Base-by-base conservation (phyloP, 345 rosid species). In the Brassica rapa region DNA sequence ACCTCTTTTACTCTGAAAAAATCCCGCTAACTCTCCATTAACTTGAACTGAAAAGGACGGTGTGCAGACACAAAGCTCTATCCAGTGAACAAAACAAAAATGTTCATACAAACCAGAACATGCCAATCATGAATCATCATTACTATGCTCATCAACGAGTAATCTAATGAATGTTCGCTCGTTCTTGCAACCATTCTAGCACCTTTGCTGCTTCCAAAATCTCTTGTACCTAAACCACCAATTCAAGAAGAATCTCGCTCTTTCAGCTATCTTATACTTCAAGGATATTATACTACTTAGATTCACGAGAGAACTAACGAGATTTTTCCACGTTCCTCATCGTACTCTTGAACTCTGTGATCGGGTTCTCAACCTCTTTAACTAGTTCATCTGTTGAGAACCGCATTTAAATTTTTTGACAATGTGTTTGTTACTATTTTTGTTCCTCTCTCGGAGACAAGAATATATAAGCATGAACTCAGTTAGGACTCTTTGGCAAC, bases 151-250 rank as follows among this genome's bases (percentile, higher is more conserved):
- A 46, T 91, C 82, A 93, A 79, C 83, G 84, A 74, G 86, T 90
- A 25, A 86, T 55, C 72, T 92, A 89, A 69, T 82, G 86, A 77
- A 94, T 85, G 51, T 90, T 89, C 0, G 95, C 90, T 63, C 74
- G 88, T 82, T 87, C 91, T 88, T 84, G 88, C 79, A 94, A 82
- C 97, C 98, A 94, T 77, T 92, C 97, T 60, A 94, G 92, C 85
- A 94, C 97, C 82, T 89, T 92, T 35, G 97, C 97, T 75, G 91
- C 98, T 81, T 94, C 97, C 29, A 90, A 83, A 65, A 89, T 77
- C 53, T 94, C 98, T 88, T 88, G 93, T 61, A 94, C 97, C 97
- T 92, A 77, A 24, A 53, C 37, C 72, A 41, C 57, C 77, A 30
- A 3, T 30, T 32, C 16, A 76, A 70, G 30, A 74, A 53, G 24